Evolutionary conservation across 2,329 filamentous ascomycete species (phyloP).

Genomic region (Thermothelomyces thermophilus): DNA sequence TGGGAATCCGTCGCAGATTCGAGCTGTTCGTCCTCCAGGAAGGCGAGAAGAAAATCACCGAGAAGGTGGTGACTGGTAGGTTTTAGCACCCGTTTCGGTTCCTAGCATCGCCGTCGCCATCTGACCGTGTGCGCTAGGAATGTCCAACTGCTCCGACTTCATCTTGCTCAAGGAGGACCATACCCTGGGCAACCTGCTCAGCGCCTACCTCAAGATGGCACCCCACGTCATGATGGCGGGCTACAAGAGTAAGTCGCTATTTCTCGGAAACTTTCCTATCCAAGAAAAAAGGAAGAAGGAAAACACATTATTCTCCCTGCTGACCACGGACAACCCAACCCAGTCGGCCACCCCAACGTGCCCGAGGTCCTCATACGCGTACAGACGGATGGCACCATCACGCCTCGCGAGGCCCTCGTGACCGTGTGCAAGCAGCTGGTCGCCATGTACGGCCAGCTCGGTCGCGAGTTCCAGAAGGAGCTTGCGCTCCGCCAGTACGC

Average conservation of each 20-base stretch:
- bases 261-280: conserved; percentile 22
- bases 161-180: conserved; percentile 95
- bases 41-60: conserved; percentile 89
- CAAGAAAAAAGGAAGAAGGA: not conserved
- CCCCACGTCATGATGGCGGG: conserved; percentile 82
- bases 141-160: conserved; percentile 93
- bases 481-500: conserved; percentile 26
- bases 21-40: conserved; percentile 85
- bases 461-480: conserved; percentile 28
- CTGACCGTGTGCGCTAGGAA: conserved; percentile 48
- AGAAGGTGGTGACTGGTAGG: conserved; percentile 83
- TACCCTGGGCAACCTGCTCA: conserved; percentile 84
- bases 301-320: not conserved
- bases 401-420: conserved; percentile 82
- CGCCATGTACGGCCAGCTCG: conserved; percentile 68
- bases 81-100: conserved; percentile 11
- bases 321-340: not conserved
- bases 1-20: conserved; percentile 54
- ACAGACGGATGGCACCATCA: conserved; percentile 82
- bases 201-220: conserved; percentile 77
- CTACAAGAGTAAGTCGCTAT: conserved; percentile 64
- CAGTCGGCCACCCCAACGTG: conserved; percentile 55
- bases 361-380: conserved; percentile 65
- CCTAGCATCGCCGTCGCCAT: not conserved
- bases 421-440: conserved; percentile 77